phyloP scores from a whole-genome alignment of 495 filamentous ascomycete species.

The Lasiosphaeria ovina region DNA sequence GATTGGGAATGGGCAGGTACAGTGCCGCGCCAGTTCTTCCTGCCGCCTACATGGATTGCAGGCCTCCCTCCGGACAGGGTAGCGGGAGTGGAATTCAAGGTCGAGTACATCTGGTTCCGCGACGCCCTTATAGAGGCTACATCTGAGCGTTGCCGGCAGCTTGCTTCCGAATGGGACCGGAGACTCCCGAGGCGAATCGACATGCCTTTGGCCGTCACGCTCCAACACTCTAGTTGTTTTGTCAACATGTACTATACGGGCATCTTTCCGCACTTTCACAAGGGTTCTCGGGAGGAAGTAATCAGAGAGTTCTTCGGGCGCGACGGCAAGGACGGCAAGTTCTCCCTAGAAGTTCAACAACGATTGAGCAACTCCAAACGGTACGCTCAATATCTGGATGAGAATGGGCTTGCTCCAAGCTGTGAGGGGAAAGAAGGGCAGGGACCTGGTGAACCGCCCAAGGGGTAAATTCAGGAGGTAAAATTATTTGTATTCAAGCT shows the following conservation, averaged over 20 bases:
- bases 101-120: constrained; percentile 13
- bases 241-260: constrained; percentile 10
- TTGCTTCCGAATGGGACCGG: constrained; percentile 11
- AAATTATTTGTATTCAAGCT: not conserved
- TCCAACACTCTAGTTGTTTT: constrained; percentile 10
- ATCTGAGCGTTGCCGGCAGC: constrained; percentile 12
- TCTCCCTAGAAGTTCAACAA: constrained; percentile 11
- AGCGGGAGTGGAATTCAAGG: constrained; percentile 9
- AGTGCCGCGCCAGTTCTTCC: constrained; percentile 14
- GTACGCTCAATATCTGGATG: constrained; percentile 7
- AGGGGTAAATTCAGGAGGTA: too few relatives aligned
- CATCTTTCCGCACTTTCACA: constrained; percentile 14
- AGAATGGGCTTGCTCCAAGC: constrained; percentile 9
- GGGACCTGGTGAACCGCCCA: constrained; percentile 4
- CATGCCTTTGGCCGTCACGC: constrained; percentile 8
- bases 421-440: not conserved
- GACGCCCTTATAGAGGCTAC: constrained; percentile 8
- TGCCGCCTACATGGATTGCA: constrained; percentile 15
- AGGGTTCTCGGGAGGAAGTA: constrained; percentile 7
- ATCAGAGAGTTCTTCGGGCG: constrained; percentile 9
- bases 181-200: constrained; percentile 8
- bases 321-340: constrained; percentile 10
- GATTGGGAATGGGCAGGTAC: constrained; percentile 41
- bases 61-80: constrained; percentile 9
- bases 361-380: constrained; percentile 9